Evolutionary conservation across 78 protist genomes (phyloP), one percentile per base, ranked within the genome.

Genomic region (Dictyostelium firmibasis): DNA sequence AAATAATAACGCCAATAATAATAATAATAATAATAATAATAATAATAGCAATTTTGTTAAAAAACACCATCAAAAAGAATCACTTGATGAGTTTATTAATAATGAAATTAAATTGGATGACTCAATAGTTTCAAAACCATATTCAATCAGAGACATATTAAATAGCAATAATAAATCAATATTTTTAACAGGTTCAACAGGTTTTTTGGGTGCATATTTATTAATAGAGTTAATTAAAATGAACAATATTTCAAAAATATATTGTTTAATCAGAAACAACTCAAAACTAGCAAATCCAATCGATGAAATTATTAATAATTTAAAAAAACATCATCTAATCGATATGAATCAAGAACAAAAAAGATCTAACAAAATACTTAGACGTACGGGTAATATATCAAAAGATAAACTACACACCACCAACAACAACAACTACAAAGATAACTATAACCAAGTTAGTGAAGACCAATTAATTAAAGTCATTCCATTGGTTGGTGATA

Each of bases 171-270:
- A n/a, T 13, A 43, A n/a, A 85, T 25, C 44, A 74, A n/a, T 87
- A 62, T 78, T 78, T 9, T 64, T 87, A 25, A 87, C 93, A 25
- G 93, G 93, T 41, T 27, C 74, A 25, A 78, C 85, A 78, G 93
- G 93, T 4, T 87, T 31, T 31, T 70, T 87, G n/a, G 93, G 93
- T 33, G 50, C 85, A 41, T 64, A 27, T 36, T 9, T 87, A 36
- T 43, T 87, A 29, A 18, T 23, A 25, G 38, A 87, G n/a, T 43
- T 87, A 60, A 27, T 87, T 3, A 62, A 36, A 57, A 20, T 7
- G 1, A 25, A 20, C 7, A 35, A 7, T 8, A 9, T 57, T 1
- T n/a, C 20, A 10, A 87, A 87, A 16, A n/a, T 87, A 9, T 87
- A 87, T 38, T 87, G 93, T 78, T 36, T 87, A 50, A 29, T 87